Conservation (phyloP, 2,329 filamentous ascomycete genomes). For the Lomentospora prolificans region DNA sequence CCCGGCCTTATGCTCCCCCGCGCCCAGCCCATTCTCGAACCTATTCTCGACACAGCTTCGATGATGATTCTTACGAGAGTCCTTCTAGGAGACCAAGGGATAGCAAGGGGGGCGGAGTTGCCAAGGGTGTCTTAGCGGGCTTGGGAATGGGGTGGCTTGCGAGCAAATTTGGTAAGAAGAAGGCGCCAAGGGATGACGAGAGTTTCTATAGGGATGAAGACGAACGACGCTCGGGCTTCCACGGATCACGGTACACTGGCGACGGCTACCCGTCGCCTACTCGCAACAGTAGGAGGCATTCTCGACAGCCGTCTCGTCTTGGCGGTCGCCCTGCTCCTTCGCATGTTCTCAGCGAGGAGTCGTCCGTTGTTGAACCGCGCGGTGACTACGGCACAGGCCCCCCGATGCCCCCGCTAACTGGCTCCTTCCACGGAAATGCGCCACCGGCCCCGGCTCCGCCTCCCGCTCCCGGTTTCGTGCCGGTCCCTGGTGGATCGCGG, state of each 20-base stretch:
- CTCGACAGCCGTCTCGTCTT: not conserved
- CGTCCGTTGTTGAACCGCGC: slow-evolving; percentile 14
- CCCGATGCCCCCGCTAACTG: slow-evolving; percentile 16
- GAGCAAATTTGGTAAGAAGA: slow-evolving; percentile 50
- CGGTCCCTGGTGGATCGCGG: not conserved
- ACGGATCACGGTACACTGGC: slow-evolving; percentile 56
- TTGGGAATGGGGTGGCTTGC: slow-evolving; percentile 61
- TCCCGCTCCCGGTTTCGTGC: not conserved
- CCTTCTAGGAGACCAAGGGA: slow-evolving; percentile 47
- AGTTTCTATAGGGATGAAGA: slow-evolving; percentile 35
- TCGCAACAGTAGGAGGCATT: slow-evolving; percentile 17
- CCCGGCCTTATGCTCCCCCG: slow-evolving; percentile 35
- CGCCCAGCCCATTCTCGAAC: slow-evolving; percentile 32
- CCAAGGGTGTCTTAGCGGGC: slow-evolving; percentile 48
- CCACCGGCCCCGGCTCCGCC: not conserved
- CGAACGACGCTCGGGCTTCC: slow-evolving; percentile 48
- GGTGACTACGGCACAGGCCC: slow-evolving; percentile 10
- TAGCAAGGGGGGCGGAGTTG: slow-evolving; percentile 34
- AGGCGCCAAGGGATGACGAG: slow-evolving; percentile 37
- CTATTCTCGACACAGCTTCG: slow-evolving; percentile 32
- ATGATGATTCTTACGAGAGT: slow-evolving; percentile 28
- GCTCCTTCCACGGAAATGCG: slow-evolving; percentile 3
- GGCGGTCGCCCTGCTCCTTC: not conserved
- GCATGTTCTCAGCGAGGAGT: slow-evolving; percentile 18
- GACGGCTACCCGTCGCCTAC: slow-evolving; percentile 50